These are phyloP conservation scores for Brassica hybrid DNA, from an alignment of 441 rosid genomes.

Conservation along the genomic window DNA sequence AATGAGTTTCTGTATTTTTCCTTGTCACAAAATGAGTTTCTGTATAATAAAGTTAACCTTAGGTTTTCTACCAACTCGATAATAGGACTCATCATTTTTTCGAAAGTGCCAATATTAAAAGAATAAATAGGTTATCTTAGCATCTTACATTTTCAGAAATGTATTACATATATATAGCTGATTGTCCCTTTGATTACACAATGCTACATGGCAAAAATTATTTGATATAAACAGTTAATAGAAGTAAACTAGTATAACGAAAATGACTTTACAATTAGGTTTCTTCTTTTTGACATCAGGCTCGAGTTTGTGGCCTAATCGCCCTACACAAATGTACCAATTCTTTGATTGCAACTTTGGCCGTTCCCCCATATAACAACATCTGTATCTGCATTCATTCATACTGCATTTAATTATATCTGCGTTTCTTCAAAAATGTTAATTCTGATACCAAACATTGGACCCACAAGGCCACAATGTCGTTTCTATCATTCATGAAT, in stretches of 20 bases:
- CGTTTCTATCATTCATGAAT: conserved; percentile 27
- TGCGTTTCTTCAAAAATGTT: conserved; percentile 18
- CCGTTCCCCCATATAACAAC: conserved; percentile 25
- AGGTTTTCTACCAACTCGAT: background rate
- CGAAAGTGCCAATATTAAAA: background rate
- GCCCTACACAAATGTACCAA: conserved; percentile 32
- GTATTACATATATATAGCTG: background rate
- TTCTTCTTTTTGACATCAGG: conserved; percentile 40
- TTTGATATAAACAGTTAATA: background rate
- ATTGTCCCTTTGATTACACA: background rate
- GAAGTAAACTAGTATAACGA: conserved; percentile 1
- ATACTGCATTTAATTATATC: conserved; percentile 22
- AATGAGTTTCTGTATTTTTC: background rate
- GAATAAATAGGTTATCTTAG: background rate
- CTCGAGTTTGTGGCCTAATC: conserved; percentile 38
- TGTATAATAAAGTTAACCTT: background rate
- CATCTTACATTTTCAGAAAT: background rate
- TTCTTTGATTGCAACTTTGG: conserved; percentile 32
- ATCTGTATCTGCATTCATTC: conserved; percentile 34
- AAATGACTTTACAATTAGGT: conserved; percentile 27
- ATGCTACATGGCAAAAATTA: background rate
- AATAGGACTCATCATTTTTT: background rate
- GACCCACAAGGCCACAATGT: conserved; percentile 36
- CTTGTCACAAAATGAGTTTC: too few relatives aligned
- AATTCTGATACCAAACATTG: conserved; percentile 32